These are phyloP conservation scores for Choiromyces venosus DNA, from an alignment of 495 filamentous ascomycete genomes.

Conservation along the genomic window DNA sequence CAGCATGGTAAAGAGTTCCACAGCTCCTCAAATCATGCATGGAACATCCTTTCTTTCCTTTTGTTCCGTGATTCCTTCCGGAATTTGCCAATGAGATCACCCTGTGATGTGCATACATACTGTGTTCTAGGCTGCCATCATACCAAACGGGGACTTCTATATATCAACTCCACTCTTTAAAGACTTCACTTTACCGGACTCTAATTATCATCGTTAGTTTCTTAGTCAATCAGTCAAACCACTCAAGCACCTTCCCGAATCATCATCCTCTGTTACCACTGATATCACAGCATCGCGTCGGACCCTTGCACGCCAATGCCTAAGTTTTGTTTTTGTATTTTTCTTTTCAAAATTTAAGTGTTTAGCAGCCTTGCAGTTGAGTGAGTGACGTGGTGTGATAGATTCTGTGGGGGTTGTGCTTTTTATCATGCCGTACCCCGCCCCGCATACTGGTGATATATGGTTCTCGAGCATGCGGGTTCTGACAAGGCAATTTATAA, in stretches of 20 bases:
- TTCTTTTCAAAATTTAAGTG: not conserved
- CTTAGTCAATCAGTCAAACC: not conserved
- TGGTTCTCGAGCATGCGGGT: not conserved
- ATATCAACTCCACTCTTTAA: not conserved
- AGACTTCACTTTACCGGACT: not conserved
- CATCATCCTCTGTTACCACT: not conserved
- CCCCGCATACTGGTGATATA: too few relatives aligned
- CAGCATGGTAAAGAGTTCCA: not conserved
- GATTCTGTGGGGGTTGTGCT: not conserved
- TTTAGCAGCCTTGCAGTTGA: not conserved
- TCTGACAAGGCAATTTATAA: not conserved
- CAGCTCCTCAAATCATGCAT: not conserved
- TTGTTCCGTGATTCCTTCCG: not conserved
- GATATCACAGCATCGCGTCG: not conserved
- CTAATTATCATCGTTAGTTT: not conserved
- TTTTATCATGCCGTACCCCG: not conserved
- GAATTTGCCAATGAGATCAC: not conserved
- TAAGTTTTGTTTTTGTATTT: too few relatives aligned
- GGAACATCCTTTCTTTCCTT: not conserved
- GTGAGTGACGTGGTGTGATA: not conserved
- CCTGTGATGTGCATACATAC: too few relatives aligned
- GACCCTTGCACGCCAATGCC: not conserved
- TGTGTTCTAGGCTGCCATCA: not conserved
- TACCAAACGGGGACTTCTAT: not conserved
- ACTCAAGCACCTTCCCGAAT: not conserved